These are phyloP conservation scores for Barbatosphaeria neglecta DNA, from an alignment of 495 filamentous ascomycete genomes.

Conservation along the genomic window DNA sequence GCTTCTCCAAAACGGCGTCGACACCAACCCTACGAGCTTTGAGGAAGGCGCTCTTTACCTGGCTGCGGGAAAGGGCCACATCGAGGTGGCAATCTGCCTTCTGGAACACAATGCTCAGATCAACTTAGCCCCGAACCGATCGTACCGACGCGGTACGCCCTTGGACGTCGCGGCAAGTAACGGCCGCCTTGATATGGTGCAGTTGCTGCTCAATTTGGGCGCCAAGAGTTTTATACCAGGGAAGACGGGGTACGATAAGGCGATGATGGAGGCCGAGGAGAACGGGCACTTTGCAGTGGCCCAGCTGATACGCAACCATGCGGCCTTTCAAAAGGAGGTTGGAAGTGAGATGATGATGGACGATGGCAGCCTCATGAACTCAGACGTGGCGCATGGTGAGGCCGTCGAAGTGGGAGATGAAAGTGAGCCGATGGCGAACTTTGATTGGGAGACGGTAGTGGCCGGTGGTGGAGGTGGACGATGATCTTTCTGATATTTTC, in stretches of 20 bases:
- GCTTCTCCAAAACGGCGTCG: background rate
- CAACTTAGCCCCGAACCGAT: background rate
- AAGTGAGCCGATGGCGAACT: no score
- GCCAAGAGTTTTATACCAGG: background rate
- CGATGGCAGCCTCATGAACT: no score
- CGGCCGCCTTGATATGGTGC: background rate
- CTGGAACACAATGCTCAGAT: background rate
- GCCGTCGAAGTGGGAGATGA: no score
- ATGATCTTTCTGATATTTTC: no score
- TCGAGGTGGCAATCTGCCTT: background rate
- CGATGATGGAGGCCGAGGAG: background rate
- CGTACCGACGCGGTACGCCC: background rate
- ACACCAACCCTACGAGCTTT: background rate
- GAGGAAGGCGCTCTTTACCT: background rate
- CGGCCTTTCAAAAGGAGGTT: background rate
- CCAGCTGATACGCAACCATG: background rate
- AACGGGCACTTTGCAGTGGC: background rate
- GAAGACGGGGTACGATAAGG: background rate
- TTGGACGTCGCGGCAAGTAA: background rate
- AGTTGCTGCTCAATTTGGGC: background rate
- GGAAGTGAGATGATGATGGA: no score
- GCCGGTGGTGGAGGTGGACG: no score
- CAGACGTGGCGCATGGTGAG: no score
- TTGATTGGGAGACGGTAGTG: no score
- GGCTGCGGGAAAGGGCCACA: background rate